These are phyloP conservation scores for Paraleonurus japonicus DNA, from an alignment of 257 asterid species.

Conservation along the genomic window DNA sequence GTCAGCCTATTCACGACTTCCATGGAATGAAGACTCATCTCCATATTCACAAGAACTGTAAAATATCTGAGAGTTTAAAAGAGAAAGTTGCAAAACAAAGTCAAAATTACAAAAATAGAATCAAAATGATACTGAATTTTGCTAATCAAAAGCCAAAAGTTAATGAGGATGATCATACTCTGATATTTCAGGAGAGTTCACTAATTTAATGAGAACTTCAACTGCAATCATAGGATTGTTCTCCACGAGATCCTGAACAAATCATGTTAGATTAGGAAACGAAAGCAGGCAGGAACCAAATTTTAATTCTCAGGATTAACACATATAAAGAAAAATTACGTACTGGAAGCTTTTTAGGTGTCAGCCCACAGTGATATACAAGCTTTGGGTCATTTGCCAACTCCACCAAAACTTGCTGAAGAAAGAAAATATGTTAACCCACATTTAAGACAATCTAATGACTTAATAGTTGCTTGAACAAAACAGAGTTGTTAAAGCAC, in stretches of 20 bases:
- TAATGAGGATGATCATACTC: constrained; percentile 55
- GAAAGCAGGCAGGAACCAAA: neutral
- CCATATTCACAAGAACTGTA: constrained; percentile 98
- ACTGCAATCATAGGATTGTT: constrained; percentile 95
- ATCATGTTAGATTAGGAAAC: constrained; percentile 21
- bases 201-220: constrained; percentile 84
- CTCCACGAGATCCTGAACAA: constrained; percentile 87
- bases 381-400: constrained; percentile 85
- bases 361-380: constrained; percentile 95
- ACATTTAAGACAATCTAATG: neutral
- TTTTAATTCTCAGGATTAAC: constrained; percentile 19
- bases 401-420: constrained; percentile 81
- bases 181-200: constrained; percentile 90
- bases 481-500: constrained; percentile 1
- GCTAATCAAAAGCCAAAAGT: constrained; percentile 18
- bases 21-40: constrained; percentile 99
- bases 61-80: constrained; percentile 59
- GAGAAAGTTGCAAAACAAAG: constrained; percentile 19
- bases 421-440: constrained; percentile 9
- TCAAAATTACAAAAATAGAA: constrained; percentile 1
- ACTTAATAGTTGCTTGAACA: constrained; percentile 19
- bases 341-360: constrained; percentile 95
- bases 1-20: constrained; percentile 99
- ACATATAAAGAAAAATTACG: constrained; percentile 30
- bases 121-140: neutral